These are phyloP conservation scores for Saturnispora sanitii DNA, from an alignment of 805 yeast genomes.

Conservation along the genomic window DNA sequence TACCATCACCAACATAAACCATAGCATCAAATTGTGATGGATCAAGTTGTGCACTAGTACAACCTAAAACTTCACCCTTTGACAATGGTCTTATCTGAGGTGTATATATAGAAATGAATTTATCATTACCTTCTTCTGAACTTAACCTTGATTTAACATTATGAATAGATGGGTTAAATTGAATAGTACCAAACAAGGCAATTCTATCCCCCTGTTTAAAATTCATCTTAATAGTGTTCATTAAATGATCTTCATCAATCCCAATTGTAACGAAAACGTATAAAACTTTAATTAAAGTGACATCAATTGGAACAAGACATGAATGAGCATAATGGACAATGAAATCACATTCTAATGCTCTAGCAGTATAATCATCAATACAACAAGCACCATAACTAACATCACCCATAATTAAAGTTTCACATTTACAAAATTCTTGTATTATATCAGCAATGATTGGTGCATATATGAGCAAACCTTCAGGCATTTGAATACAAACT, in stretches of 20 bases:
- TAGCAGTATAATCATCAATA: constrained; percentile 91
- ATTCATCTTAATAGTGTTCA: constrained; percentile 66
- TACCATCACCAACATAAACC: constrained; percentile 91
- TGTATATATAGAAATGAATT: constrained; percentile 54
- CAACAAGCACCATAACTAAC: constrained; percentile 98
- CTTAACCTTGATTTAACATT: constrained; percentile 55
- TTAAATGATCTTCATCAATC: constrained; percentile 73
- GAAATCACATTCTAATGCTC: constrained; percentile 87
- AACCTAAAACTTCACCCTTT: constrained; percentile 92
- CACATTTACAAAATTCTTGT: constrained; percentile 82
- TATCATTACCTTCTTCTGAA: constrained; percentile 24
- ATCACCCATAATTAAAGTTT: constrained; percentile 94
- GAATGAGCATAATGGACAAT: constrained; percentile 96
- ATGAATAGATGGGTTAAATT: constrained; percentile 91
- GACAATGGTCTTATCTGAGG: constrained; percentile 92
- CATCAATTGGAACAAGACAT: constrained; percentile 89
- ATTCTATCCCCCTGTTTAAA: constrained; percentile 54
- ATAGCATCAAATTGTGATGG: constrained; percentile 60
- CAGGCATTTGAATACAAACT: constrained; percentile 96
- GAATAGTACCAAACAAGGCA: constrained; percentile 92
- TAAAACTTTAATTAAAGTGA: constrained; percentile 83
- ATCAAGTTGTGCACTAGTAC: constrained; percentile 81
- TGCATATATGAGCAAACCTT: constrained; percentile 83
- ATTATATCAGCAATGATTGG: constrained; percentile 84
- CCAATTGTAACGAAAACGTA: constrained; percentile 91